Conservation (phyloP, 2,329 filamentous ascomycete genomes). For the Fusarium sororula region DNA sequence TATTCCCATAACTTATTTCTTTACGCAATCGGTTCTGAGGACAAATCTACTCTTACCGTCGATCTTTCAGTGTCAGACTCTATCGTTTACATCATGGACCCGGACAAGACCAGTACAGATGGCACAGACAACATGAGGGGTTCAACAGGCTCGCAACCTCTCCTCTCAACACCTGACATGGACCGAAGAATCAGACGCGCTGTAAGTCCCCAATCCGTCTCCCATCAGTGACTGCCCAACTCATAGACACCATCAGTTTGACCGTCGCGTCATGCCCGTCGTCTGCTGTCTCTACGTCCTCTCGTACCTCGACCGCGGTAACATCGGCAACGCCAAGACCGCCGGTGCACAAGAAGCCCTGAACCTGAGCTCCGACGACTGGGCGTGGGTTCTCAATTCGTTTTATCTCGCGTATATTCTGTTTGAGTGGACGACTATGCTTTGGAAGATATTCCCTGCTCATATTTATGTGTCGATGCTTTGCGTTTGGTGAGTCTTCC, state of each 20-base stretch:
- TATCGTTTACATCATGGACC: neutral
- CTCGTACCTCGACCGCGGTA: slow-evolving; percentile 33
- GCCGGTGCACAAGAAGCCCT: slow-evolving; percentile 27
- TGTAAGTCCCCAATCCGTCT: neutral
- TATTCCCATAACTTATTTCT: neutral
- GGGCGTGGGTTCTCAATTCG: slow-evolving; percentile 35
- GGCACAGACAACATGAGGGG: neutral
- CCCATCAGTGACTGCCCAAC: no score
- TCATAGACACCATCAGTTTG: neutral
- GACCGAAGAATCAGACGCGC: neutral
- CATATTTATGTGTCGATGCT: slow-evolving; percentile 22
- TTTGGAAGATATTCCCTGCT: slow-evolving; percentile 33
- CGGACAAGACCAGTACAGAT: neutral
- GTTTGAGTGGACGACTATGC: slow-evolving; percentile 35
- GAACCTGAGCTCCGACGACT: slow-evolving; percentile 7
- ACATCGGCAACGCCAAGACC: slow-evolving; percentile 36
- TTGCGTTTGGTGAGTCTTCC: slow-evolving; percentile 13
- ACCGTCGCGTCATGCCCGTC: slow-evolving; percentile 24
- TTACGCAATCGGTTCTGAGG: no score
- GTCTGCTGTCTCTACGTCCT: slow-evolving; percentile 35
- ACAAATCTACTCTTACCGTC: rapidly evolving
- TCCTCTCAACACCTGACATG: neutral
- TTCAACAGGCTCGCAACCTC: neutral
- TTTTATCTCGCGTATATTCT: slow-evolving; percentile 32
- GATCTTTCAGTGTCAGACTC: no score